Base-by-base conservation (phyloP, 2,329 filamentous ascomycete species). In the Lasiodiplodia hormozganensis region DNA sequence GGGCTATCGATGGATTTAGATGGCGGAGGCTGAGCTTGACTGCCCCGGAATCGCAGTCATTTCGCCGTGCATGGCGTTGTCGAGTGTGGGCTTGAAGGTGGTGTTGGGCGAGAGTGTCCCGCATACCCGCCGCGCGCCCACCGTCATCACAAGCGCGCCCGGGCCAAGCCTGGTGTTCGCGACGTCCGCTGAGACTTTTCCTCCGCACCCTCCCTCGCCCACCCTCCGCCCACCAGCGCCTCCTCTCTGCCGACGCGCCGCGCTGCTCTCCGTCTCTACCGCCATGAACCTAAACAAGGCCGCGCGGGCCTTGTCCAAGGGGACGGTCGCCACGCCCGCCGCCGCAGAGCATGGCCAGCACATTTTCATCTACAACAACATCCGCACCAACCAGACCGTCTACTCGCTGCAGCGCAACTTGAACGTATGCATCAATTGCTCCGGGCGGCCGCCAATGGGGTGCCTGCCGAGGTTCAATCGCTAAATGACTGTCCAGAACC, bases 351-450 rank as follows among this genome's bases (percentile, higher is more conserved):
- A 43, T 6, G 62, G 49, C 51, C 82, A 85, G 73, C 84, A 88
- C 77, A 88, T 90, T 74, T 90, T 87, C 77, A 84, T 86, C 74
- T 90, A 89, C 79, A 83, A 84, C 73, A 85, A 90, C 76, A 80
- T 87, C 72, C 83, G 84, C 70, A 89, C 88, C 43, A 88, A 89
- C 69, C 88, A 90, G 78, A 85, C 90, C 71, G 80, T 90, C 67
- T 90, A 90, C 78, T 89, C 88, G 25, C 78, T 90, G 71, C 84
- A 83, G 51, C 83, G 85, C 65, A 81, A 83, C 65, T 76, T 90
- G 56, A 82, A 88, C 71, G 87, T 89, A 80, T 72, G 82, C 68
- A 28, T 36, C 36, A 67, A 54, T 67, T 21, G 28, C 38, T 8
- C 34, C 14, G 36, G 18, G 28, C 25, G 21, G 18, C 60, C 38